A percentile compares a stretch with the other conserved stretches of the same genome.
Conservation (phyloP, 176 grass and related monocot species). For the Aechmea fasciata region DNA sequence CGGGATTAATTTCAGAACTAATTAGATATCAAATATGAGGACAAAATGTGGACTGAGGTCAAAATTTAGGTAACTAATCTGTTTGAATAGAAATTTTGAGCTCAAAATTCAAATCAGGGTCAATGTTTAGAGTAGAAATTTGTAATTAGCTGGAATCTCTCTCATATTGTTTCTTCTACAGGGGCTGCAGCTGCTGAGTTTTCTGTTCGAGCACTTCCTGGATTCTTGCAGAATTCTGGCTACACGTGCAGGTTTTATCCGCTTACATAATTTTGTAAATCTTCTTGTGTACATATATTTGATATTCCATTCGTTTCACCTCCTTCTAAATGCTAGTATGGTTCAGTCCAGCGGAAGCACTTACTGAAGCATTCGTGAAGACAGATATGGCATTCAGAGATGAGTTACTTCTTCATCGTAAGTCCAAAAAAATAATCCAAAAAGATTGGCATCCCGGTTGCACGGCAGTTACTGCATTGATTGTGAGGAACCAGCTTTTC, state of each 20-base stretch:
- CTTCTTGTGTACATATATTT: neutral
- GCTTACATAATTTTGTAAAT: neutral
- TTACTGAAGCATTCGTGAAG: conserved; percentile 63
- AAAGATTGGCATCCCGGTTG: conserved; percentile 96
- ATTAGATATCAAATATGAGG: too few species aligned
- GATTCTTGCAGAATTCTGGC: conserved; percentile 54
- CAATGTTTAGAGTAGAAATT: neutral
- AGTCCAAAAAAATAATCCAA: conserved; percentile 58
- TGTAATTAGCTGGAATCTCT: conserved; percentile 4
- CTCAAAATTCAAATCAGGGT: too few species aligned
- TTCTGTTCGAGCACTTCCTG: conserved; percentile 77
- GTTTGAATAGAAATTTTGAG: too few species aligned
- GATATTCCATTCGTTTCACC: conserved; percentile 5
- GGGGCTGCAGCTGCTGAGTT: conserved; percentile 94
- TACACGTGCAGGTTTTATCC: conserved; percentile 35
- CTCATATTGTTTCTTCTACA: conserved; percentile 36
- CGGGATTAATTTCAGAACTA: too few species aligned
- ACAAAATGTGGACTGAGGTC: too few species aligned
- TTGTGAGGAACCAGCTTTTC: conserved; percentile 77
- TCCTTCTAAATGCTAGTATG: conserved; percentile 25
- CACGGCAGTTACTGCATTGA: conserved; percentile 64
- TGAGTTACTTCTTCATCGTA: conserved; percentile 51
- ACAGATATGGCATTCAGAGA: conserved; percentile 76
- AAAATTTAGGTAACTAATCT: too few species aligned
- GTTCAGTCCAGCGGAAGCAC: conserved; percentile 60